Base-by-base conservation (phyloP, 1,139 yeast genomes). In the Hyphopichia fennica region DNA sequence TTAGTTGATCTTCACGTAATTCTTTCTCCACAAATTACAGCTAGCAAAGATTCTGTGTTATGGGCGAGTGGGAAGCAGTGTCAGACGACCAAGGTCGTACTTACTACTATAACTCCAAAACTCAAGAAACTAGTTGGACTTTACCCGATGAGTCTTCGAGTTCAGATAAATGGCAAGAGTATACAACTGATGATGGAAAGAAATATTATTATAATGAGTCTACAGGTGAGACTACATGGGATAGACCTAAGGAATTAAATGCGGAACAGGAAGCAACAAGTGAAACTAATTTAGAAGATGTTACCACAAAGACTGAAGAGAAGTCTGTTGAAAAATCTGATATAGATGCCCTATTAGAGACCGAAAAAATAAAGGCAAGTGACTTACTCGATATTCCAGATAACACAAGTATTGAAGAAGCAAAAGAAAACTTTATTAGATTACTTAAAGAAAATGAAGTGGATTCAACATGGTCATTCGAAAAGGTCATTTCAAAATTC, bases 41-140 rank as follows among this genome's bases (percentile, higher is more conserved):
- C 5, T 20, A 20, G 9, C 23, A 9, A 20, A 20, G 5, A 20
- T 11, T 7, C 6, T 27, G 4, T 11, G 29, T 28, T 4, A 38
- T 38, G 41, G 23, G 33, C 15, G 46, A 46, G 16, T 89, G 96
- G 96, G 82, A 79, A 58, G 77, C 81, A 47, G 76, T 79, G 17
- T 67, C 67, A 33, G 89, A 85, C 50, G 79, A 77, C 11, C 79
- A 80, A 33, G 95, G 95, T 0, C 72, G 84, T 34, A 69, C 69
- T 1, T 91, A 90, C 64, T 90, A 85, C 61, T 87, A 81, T 60
- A 82, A 90, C 51, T 46, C 77, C 1, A 72, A 58, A 31, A 85
- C 95, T 0, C 77, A 81, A 41, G 82, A 82, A 52, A 83, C 96
- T 0, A 79, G 84, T 38, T 90, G 97, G 96, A 87, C 85, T 8